These are phyloP conservation scores for Aurifilum marmelostoma DNA, from an alignment of 2,329 filamentous ascomycete genomes.

Conservation along the genomic window DNA sequence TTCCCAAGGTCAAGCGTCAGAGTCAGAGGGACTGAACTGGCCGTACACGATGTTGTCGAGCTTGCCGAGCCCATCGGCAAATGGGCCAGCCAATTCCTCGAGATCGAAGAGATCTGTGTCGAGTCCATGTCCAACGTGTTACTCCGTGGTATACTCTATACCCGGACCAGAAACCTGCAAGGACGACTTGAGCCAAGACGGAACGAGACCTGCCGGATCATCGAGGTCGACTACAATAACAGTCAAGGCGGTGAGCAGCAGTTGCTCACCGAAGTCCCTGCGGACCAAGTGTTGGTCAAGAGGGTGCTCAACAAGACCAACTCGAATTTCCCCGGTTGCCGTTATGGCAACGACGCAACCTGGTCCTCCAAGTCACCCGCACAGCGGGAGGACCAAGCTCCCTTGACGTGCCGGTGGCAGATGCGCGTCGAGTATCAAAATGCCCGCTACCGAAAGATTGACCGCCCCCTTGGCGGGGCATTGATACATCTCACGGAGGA, in stretches of 20 bases:
- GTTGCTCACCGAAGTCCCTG: conserved; percentile 46
- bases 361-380: background rate
- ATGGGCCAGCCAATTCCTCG: conserved; percentile 42
- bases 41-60: conserved; percentile 11
- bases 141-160: conserved; percentile 45
- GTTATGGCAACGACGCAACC: conserved; percentile 30
- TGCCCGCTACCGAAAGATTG: conserved; percentile 29
- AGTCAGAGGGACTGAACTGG: background rate
- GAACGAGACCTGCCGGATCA: conserved; percentile 50
- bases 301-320: conserved; percentile 60
- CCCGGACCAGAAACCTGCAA: conserved; percentile 39
- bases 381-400: conserved; percentile 36
- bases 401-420: conserved; percentile 58
- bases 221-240: conserved; percentile 43
- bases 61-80: conserved; percentile 2
- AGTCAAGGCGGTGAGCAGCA: conserved; percentile 40
- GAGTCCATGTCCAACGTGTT: conserved; percentile 38
- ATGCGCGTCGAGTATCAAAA: conserved; percentile 40
- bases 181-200: conserved; percentile 44
- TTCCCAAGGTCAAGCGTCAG: background rate
- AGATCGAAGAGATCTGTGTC: conserved; percentile 45
- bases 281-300: conserved; percentile 43
- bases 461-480: conserved; percentile 39
- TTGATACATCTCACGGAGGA: conserved; percentile 36
- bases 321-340: conserved; percentile 43